phyloP scores from a whole-genome alignment of 805 yeast genomes.

The Saturnispora galanensis region DNA sequence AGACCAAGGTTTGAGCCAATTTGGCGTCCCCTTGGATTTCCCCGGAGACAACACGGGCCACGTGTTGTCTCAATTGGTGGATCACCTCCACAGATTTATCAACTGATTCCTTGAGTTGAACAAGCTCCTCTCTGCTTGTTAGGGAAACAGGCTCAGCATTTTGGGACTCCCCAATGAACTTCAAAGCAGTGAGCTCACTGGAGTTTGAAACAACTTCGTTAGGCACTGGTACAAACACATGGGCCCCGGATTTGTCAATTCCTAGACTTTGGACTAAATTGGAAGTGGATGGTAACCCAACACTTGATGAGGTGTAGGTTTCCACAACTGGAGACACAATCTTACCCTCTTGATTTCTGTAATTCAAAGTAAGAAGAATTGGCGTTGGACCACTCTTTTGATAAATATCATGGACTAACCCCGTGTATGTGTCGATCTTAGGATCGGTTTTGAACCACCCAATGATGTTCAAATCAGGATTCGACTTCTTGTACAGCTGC shows the following conservation, averaged over 20 bases:
- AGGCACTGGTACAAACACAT: constrained; percentile 70
- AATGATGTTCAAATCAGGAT: constrained; percentile 66
- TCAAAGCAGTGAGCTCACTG: constrained; percentile 52
- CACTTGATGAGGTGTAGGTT: constrained; percentile 70
- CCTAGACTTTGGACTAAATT: constrained; percentile 28
- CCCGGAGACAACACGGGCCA: constrained; percentile 32
- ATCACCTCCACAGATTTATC: constrained; percentile 36
- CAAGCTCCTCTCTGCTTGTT: constrained; percentile 30
- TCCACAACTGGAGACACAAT: constrained; percentile 44
- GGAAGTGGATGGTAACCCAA: constrained; percentile 43
- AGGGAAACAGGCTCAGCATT: constrained; percentile 25
- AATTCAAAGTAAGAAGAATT: constrained; percentile 64
- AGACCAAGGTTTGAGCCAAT: constrained; percentile 58
- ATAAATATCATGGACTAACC: constrained; percentile 73
- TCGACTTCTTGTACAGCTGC: constrained; percentile 64
- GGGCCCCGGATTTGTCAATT: constrained; percentile 34
- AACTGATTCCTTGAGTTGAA: constrained; percentile 38
- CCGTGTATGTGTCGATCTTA: constrained; percentile 59
- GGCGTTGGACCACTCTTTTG: constrained; percentile 69
- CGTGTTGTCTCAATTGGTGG: constrained; percentile 40
- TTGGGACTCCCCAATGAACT: constrained; percentile 35
- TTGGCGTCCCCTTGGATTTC: constrained; percentile 42
- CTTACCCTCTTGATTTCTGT: constrained; percentile 39
- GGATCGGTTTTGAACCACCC: constrained; percentile 74
- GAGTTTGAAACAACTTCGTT: constrained; percentile 47